These are phyloP conservation scores for Fraxinus greggii DNA, from an alignment of 305 asterid species.

Conservation along the genomic window DNA sequence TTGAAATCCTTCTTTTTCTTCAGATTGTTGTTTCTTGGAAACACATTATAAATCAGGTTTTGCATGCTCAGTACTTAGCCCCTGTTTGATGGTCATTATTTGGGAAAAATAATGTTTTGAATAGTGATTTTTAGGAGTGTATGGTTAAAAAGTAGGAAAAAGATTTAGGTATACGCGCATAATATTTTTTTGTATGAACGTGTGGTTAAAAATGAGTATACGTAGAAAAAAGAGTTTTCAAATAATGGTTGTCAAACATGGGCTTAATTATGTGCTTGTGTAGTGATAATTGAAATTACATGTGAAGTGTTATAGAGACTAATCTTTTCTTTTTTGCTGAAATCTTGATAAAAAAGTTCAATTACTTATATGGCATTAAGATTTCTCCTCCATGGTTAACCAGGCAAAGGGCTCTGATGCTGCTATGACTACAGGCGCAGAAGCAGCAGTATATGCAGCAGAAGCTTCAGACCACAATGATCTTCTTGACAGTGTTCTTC, in stretches of 20 bases:
- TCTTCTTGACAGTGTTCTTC: conserved; percentile 83
- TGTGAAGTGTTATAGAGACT: conserved; percentile 6
- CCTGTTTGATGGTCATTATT: background rate
- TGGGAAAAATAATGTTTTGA: background rate
- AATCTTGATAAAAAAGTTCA: conserved; percentile 1
- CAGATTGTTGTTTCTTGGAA: background rate
- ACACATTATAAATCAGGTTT: background rate
- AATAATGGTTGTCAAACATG: background rate
- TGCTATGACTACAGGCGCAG: conserved; percentile 78
- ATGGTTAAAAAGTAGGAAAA: background rate
- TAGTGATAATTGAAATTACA: conserved; percentile 1
- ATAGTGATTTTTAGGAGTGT: background rate
- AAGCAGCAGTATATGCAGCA: conserved; percentile 87
- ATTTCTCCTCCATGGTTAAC: conserved; percentile 25
- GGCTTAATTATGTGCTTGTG: background rate
- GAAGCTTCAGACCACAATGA: conserved; percentile 91
- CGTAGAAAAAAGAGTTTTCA: too few relatives aligned
- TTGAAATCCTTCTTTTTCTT: background rate
- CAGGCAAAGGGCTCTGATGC: conserved; percentile 97
- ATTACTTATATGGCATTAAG: conserved; percentile 10
- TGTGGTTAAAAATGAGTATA: too few relatives aligned
- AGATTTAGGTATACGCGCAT: too few relatives aligned
- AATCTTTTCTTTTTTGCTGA: background rate
- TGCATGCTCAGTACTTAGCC: background rate
- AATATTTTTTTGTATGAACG: too few relatives aligned